A percentile compares a stretch with the other conserved stretches of the same genome.
Conservation (phyloP, 371 early-diverging fungal genomes). For the Amoeboaphelidium occidentale region DNA sequence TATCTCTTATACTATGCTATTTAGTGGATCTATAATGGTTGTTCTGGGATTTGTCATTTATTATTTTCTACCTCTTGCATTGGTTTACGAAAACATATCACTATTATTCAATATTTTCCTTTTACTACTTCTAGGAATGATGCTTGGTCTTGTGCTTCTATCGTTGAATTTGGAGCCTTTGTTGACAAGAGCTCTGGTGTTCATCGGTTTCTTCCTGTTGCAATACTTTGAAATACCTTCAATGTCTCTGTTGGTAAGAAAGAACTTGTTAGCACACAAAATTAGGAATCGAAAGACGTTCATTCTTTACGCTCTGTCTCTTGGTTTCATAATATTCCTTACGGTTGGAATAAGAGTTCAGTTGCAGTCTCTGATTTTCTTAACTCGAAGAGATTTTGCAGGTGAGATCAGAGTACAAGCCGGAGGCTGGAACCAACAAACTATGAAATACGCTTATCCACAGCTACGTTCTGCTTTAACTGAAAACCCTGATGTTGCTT, state of each 20-base stretch:
- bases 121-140: conserved; percentile 7
- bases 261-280: conserved; percentile 10
- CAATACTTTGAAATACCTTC: conserved; percentile 8
- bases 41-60: conserved; percentile 7
- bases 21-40: neutral
- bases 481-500: neutral
- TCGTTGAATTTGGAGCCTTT: conserved; percentile 9
- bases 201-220: conserved; percentile 1
- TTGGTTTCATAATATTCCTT: conserved; percentile 10
- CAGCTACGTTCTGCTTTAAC: neutral
- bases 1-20: neutral
- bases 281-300: conserved; percentile 10
- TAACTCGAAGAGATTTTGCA: neutral
- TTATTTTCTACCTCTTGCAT: conserved; percentile 10
- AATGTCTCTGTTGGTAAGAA: conserved; percentile 3
- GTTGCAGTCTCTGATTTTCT: conserved; percentile 2
- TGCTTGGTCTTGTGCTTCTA: conserved; percentile 9
- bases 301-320: conserved; percentile 8
- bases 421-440: neutral
- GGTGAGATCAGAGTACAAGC: conserved; percentile 1
- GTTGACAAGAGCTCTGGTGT: conserved; percentile 3
- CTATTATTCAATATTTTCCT: conserved; percentile 11
- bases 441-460: neutral
- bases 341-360: conserved; percentile 4
- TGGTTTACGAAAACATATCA: conserved; percentile 5